Conservation (phyloP, 2,329 filamentous ascomycete species). For the Sclerotinia borealis region DNA sequence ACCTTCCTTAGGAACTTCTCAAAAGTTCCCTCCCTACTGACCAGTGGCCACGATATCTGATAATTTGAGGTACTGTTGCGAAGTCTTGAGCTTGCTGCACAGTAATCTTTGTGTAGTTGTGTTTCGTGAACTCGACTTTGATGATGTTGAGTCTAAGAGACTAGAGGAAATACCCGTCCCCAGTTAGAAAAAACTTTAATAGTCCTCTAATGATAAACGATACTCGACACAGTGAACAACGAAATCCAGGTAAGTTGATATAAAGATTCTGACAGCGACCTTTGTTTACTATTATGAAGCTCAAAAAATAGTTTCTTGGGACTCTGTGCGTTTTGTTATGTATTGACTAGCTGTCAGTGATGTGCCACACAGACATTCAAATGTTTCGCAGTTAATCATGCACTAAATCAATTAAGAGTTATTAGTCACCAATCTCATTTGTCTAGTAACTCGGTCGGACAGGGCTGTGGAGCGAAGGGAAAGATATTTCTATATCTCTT, state of each 20-base stretch:
- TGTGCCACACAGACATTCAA: background rate
- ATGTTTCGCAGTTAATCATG: background rate
- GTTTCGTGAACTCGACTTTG: background rate
- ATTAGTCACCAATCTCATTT: background rate
- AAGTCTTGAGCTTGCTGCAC: background rate
- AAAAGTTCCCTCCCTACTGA: background rate
- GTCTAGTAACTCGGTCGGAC: too few relatives aligned
- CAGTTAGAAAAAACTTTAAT: too few relatives aligned
- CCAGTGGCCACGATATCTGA: background rate
- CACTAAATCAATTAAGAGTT: too few relatives aligned
- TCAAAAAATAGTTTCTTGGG: background rate
- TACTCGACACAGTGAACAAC: background rate
- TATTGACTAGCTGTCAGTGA: too few relatives aligned
- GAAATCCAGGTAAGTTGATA: background rate
- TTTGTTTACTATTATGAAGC: background rate
- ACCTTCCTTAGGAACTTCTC: background rate
- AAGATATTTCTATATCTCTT: too few relatives aligned
- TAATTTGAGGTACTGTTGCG: background rate
- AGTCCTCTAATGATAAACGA: background rate
- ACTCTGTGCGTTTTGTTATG: background rate
- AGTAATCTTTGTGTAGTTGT: background rate
- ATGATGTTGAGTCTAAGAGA: background rate
- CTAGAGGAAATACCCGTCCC: background rate
- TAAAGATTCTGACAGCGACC: background rate
- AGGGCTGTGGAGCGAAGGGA: too few relatives aligned